phyloP scores from a whole-genome alignment of 2,329 filamentous ascomycete species.

The Cytospora piceae region DNA sequence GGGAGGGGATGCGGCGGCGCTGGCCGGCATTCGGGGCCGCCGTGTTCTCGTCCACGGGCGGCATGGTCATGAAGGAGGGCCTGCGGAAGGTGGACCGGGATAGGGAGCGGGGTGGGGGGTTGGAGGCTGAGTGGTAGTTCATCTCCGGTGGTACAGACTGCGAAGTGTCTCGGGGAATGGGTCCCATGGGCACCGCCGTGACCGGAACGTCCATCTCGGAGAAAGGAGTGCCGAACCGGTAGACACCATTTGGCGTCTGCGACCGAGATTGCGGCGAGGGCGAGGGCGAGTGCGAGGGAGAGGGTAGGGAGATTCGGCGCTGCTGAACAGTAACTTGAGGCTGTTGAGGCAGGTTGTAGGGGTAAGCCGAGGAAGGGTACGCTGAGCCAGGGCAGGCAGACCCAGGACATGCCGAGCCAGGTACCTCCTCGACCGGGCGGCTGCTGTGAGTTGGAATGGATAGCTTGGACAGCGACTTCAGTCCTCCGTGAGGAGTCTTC shows the following conservation, averaged over 20 bases:
- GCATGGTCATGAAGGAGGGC: conserved; percentile 70
- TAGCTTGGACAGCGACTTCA: conserved; percentile 65
- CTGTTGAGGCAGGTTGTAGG: conserved; percentile 22
- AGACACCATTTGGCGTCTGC: conserved; percentile 61
- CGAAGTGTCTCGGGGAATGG: conserved; percentile 76
- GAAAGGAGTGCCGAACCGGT: conserved; percentile 82
- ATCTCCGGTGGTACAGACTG: conserved; percentile 95
- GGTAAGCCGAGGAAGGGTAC: conserved; percentile 30
- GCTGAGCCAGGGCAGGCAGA: conserved; percentile 35
- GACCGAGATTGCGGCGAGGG: conserved; percentile 56
- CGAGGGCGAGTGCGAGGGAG: conserved; percentile 40
- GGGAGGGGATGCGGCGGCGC: conserved; percentile 41
- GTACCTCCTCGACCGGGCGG: conserved; percentile 29
- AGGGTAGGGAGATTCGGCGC: conserved; percentile 27
- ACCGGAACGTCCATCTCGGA: conserved; percentile 90
- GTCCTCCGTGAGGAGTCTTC: conserved; percentile 53
- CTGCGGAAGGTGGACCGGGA: conserved; percentile 63
- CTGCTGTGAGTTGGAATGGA: conserved; percentile 55
- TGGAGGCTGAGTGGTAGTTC: conserved; percentile 65
- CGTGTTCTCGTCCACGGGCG: conserved; percentile 69
- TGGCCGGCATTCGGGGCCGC: conserved; percentile 45
- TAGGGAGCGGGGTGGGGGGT: conserved; percentile 48
- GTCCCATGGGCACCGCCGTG: conserved; percentile 71
- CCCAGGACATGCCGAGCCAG: conserved; percentile 38
- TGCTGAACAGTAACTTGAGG: conserved; percentile 26